Evolutionary conservation across 2,329 filamentous ascomycete genomes (phyloP).

Genomic region (Proliferodiscus dingleyae): DNA sequence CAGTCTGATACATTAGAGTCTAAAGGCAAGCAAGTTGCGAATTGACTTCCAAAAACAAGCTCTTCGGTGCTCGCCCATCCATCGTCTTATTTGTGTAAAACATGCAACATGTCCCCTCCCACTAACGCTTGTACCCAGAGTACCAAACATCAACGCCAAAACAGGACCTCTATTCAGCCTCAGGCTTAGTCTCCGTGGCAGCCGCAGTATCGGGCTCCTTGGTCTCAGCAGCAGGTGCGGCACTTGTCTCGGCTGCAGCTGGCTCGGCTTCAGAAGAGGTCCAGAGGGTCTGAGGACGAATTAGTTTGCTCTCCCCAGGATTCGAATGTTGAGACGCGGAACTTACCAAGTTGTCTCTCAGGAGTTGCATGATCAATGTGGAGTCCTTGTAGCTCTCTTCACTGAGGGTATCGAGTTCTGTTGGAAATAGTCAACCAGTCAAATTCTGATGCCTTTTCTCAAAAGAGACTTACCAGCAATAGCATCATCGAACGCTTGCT

Average conservation of each 20-base stretch:
- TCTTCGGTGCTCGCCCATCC: conserved; percentile 23
- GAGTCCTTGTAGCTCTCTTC: conserved; percentile 99
- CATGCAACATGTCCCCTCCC: conserved; percentile 28
- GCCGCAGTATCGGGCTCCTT: conserved; percentile 49
- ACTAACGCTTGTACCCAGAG: conserved; percentile 27
- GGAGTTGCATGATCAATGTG: conserved; percentile 98
- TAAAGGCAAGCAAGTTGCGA: conserved; percentile 30
- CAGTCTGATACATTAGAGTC: conserved; percentile 31
- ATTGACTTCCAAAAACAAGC: conserved; percentile 28
- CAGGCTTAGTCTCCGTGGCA: conserved; percentile 31
- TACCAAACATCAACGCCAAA: conserved; percentile 32
- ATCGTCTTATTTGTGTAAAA: conserved; percentile 27
- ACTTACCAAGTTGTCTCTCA: conserved; percentile 78
- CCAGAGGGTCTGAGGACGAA: conserved; percentile 64
- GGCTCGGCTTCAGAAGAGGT: conserved; percentile 96
- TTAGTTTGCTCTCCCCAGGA: too few species aligned
- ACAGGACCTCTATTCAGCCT: conserved; percentile 28
- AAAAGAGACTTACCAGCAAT: conserved; percentile 67
- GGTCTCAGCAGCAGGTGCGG: conserved; percentile 51
- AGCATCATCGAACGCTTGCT: conserved; percentile 98
- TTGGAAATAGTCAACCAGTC: too few species aligned
- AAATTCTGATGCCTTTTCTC: too few species aligned
- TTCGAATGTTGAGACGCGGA: too few species aligned
- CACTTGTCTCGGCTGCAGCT: conserved; percentile 51
- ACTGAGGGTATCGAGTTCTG: conserved; percentile 86